Base-by-base conservation (phyloP, 2,329 filamentous ascomycete genomes). In the Penicillium sclerotigenum region DNA sequence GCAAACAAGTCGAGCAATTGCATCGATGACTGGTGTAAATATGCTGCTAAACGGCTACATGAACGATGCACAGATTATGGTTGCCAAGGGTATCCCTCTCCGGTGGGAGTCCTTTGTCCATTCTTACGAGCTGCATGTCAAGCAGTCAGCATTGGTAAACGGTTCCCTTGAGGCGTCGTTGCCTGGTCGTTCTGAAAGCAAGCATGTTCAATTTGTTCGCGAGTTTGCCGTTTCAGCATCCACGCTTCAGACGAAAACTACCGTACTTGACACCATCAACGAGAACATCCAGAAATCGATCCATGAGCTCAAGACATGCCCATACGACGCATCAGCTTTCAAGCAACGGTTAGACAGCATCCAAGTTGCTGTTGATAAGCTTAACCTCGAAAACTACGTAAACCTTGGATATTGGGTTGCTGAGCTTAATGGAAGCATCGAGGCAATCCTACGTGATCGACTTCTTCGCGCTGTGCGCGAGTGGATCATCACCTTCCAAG, bases 41-140 rank as follows among this genome's bases (percentile, higher is more conserved):
- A 87, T 96, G 47, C 80, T 99, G 22, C 81, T 99, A 24, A 91
- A 90, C 69, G 91, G 93, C 24, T 96, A 97, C 70, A 86, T 91
- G 63, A 96, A 95, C 62, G 91, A 97, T 59, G 90, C 94, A 1
- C 92, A 96, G 68, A 79, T 79, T 41, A 82, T 96, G 59, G 87
- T 99, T 58, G 81, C 82, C 20, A 97, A 95, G 74, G 94, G 95
- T 57, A 83, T 97, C 29, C 91, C 91, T 1, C 77, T 99, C 28
- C 87, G 91, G 67, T 99, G 94, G 94, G 94, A 99, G 69, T 96
- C 94, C 0, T 97, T 99, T 66, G 90, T 99, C 51, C 93, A 97
- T 72, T 92, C 91, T 1, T 97, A 97, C 72, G 94, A 99, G 71
- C 81, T 97, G 31, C 92, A 92, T 64, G 85, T 92, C 61, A 88